Conservation (phyloP, 1,284 basidiomycete species). For the Ceratobasidium sp. region DNA sequence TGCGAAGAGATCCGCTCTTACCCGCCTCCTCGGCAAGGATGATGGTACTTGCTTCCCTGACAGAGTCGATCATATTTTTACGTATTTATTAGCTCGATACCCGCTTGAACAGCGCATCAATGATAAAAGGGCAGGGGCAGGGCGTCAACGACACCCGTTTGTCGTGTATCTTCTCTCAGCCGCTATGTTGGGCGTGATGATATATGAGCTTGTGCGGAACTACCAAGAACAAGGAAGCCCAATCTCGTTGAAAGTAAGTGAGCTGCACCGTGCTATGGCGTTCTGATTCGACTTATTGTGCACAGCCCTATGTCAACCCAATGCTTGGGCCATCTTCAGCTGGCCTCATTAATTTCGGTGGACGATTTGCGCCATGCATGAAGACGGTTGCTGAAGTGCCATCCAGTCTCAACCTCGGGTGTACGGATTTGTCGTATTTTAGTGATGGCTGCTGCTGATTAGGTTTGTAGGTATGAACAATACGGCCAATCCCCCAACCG, state of each 20-base stretch:
- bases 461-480: constrained; percentile 68
- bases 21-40: constrained; percentile 30
- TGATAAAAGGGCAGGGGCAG: constrained; percentile 77
- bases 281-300: background rate
- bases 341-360: constrained; percentile 84
- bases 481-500: constrained; percentile 72
- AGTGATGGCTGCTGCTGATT: background rate
- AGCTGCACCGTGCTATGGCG: background rate
- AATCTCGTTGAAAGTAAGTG: constrained; percentile 74
- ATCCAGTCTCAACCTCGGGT: constrained; percentile 66
- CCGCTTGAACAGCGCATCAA: constrained; percentile 84
- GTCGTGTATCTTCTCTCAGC: constrained; percentile 69
- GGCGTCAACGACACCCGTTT: constrained; percentile 79
- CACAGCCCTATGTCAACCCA: constrained; percentile 78
- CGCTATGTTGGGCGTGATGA: constrained; percentile 71
- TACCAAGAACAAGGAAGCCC: constrained; percentile 74
- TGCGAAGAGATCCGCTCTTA: constrained; percentile 35
- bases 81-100: constrained; percentile 52
- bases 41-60: constrained; percentile 28
- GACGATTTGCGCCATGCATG: constrained; percentile 88
- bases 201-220: constrained; percentile 82
- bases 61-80: constrained; percentile 41
- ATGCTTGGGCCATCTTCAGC: constrained; percentile 90
- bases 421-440: constrained; percentile 55
- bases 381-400: constrained; percentile 71